Evolutionary conservation across 805 yeast genomes (phyloP).

Genomic region (Hanseniaspora jakobsenii): DNA sequence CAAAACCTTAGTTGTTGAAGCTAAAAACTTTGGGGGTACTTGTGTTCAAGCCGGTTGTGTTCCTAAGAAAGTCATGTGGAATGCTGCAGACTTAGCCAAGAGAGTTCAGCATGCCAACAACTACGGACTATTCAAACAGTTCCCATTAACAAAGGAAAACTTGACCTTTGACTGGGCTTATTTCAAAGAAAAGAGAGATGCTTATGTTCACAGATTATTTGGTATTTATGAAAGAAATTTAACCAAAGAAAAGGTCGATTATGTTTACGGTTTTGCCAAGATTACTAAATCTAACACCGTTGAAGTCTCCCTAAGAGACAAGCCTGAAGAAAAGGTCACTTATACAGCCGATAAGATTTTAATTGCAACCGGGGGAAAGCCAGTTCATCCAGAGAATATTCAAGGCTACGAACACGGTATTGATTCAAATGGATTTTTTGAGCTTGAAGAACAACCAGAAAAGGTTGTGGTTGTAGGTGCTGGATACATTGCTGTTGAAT

Average conservation of each 20-base stretch:
- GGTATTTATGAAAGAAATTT: conserved; percentile 88
- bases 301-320: conserved; percentile 62
- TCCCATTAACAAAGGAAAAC: conserved; percentile 37
- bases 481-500: conserved; percentile 93
- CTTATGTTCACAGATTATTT: conserved; percentile 73
- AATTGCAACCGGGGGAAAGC: conserved; percentile 88
- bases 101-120: conserved; percentile 62
- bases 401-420: conserved; percentile 77
- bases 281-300: conserved; percentile 61
- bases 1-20: conserved; percentile 70
- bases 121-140: conserved; percentile 63
- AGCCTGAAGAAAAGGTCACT: conserved; percentile 33
- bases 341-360: conserved; percentile 74
- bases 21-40: conserved; percentile 83
- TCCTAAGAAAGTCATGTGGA: conserved; percentile 98
- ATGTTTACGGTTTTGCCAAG: conserved; percentile 72
- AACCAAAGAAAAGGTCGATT: conserved; percentile 79
- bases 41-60: conserved; percentile 99
- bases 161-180: conserved; percentile 68
- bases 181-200: conserved; percentile 82
- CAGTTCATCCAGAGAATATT: conserved; percentile 52
- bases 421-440: conserved; percentile 84
- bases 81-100: conserved; percentile 80
- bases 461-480: conserved; percentile 93
- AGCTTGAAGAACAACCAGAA: conserved; percentile 70